A percentile compares a stretch with the other conserved stretches of the same genome.
phyloP scores from a whole-genome alignment of 176 grass and related monocot species.

The Zoysia japonica region DNA sequence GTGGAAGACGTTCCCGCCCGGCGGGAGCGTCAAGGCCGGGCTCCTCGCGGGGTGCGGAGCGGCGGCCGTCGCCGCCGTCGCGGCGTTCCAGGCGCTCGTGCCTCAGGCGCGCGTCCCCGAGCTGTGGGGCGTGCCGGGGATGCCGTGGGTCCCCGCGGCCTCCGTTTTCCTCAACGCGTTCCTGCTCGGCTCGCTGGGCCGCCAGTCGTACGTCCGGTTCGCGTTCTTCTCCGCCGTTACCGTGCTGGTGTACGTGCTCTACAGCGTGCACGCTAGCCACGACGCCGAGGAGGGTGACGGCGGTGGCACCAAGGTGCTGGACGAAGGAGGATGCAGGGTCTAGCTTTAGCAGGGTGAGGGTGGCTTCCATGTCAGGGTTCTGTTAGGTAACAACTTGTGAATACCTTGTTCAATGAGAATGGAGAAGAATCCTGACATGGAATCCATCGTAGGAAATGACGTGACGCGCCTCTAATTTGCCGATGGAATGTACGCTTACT shows the following conservation, averaged over 20 bases:
- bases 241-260: slow-evolving; percentile 70
- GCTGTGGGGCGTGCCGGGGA: slow-evolving; percentile 83
- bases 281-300: slow-evolving; percentile 67
- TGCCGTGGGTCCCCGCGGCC: slow-evolving; percentile 85
- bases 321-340: slow-evolving; percentile 17
- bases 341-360: no score
- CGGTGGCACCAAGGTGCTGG: slow-evolving; percentile 45
- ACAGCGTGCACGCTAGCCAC: slow-evolving; percentile 83
- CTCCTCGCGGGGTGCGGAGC: slow-evolving; percentile 53
- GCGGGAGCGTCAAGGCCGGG: slow-evolving; percentile 9
- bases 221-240: slow-evolving; percentile 60
- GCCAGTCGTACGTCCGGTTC: slow-evolving; percentile 74
- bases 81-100: slow-evolving; percentile 64
- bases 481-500: no score
- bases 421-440: no score
- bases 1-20: slow-evolving; percentile 44
- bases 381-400: no score
- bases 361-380: no score
- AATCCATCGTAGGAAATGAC: no score
- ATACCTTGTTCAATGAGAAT: no score
- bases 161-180: slow-evolving; percentile 94
- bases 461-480: no score
- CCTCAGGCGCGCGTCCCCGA: slow-evolving; percentile 60
- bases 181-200: slow-evolving; percentile 70
- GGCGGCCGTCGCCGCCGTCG: slow-evolving; percentile 41